Evolutionary conservation across 1,139 yeast genomes (phyloP).

Genomic region (Zygosaccharomyces sapae): DNA sequence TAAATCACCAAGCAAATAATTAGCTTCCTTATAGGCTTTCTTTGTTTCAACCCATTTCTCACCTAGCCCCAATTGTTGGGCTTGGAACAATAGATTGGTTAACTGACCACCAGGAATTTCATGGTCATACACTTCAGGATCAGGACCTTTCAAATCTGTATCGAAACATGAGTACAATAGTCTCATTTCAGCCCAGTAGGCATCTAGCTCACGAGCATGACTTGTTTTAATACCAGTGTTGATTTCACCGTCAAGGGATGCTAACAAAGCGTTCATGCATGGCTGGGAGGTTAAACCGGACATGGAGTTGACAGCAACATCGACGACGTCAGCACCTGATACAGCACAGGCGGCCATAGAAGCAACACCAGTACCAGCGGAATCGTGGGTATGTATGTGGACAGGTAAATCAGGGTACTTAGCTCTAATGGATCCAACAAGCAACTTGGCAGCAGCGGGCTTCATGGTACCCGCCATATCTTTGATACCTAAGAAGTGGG

Average conservation of each 20-base stretch:
- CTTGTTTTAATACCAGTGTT: constrained; percentile 67
- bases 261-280: constrained; percentile 84
- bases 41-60: constrained; percentile 95
- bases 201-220: constrained; percentile 75
- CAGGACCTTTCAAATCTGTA: constrained; percentile 98
- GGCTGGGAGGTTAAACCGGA: constrained; percentile 99
- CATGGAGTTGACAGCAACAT: constrained; percentile 95
- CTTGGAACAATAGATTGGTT: constrained; percentile 96
- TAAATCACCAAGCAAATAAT: constrained; percentile 84
- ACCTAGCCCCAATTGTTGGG: constrained; percentile 97
- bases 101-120: constrained; percentile 99
- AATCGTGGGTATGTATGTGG: constrained; percentile 98
- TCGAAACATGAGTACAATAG: constrained; percentile 93
- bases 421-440: constrained; percentile 75
- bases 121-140: constrained; percentile 96
- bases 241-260: constrained; percentile 84
- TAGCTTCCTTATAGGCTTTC: constrained; percentile 87
- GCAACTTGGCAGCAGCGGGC: constrained; percentile 83
- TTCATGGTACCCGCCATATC: constrained; percentile 99
- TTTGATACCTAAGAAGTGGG: constrained; percentile 93
- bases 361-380: constrained; percentile 99
- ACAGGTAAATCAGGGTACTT: constrained; percentile 91
- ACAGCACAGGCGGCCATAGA: constrained; percentile 91
- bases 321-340: constrained; percentile 98
- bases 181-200: constrained; percentile 99